phyloP scores from a whole-genome alignment of 805 yeast genomes.

The Cyberlindnera americana region DNA sequence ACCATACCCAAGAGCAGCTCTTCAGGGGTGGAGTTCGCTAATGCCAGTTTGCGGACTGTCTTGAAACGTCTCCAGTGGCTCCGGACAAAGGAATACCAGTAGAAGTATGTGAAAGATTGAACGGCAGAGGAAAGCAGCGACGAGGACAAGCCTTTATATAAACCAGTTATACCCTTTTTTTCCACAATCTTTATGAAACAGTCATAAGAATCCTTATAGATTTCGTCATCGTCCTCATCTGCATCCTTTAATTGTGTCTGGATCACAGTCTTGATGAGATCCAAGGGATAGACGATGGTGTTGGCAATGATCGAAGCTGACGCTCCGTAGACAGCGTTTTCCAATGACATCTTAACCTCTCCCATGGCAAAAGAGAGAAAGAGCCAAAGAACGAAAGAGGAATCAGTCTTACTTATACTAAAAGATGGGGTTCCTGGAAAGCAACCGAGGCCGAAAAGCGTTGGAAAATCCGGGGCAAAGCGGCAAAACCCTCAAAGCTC shows the following conservation, averaged over 20 bases:
- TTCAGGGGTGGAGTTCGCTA: constrained; percentile 48
- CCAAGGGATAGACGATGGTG: constrained; percentile 75
- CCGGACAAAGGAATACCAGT: constrained; percentile 79
- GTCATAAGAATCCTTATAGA: constrained; percentile 40
- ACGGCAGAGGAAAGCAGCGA: constrained; percentile 68
- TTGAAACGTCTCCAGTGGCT: constrained; percentile 41
- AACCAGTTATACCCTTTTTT: constrained; percentile 60
- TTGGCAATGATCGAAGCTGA: constrained; percentile 79
- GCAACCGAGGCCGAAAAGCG: constrained; percentile 3
- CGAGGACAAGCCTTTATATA: constrained; percentile 70
- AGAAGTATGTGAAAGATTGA: constrained; percentile 79
- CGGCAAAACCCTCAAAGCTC: not conserved
- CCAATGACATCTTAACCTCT: constrained; percentile 46
- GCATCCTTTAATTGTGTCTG: constrained; percentile 54
- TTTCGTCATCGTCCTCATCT: not conserved
- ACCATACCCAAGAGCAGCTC: constrained; percentile 73
- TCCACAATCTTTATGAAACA: constrained; percentile 46
- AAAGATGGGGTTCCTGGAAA: constrained; percentile 14
- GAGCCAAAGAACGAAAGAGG: not conserved
- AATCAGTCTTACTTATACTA: not conserved
- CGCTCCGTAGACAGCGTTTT: constrained; percentile 80
- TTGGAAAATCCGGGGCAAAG: not conserved
- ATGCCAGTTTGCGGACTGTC: constrained; percentile 15
- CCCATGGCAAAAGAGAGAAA: not conserved
- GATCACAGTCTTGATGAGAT: constrained; percentile 69